phyloP scores from a whole-genome alignment of 768 basidiomycete genomes.

The Kockovaella imperatae region DNA sequence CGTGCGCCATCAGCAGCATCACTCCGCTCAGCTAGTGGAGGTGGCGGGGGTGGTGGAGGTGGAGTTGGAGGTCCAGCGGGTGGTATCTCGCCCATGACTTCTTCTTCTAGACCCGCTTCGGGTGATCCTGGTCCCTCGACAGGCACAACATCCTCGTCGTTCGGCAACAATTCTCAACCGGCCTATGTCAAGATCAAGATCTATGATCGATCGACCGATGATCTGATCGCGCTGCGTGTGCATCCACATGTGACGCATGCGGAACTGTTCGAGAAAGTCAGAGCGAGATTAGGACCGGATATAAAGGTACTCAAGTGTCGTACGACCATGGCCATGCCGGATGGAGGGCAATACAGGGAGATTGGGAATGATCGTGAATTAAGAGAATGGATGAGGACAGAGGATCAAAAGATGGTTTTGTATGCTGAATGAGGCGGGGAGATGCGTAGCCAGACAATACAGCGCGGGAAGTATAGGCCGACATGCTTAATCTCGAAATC shows the following conservation, averaged over 20 bases:
- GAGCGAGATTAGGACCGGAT: constrained; percentile 70
- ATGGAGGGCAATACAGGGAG: constrained; percentile 28
- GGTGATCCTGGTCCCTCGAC: constrained; percentile 23
- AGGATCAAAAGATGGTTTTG: constrained; percentile 43
- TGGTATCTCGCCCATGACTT: neutral
- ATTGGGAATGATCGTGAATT: constrained; percentile 38
- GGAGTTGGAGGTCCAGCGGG: neutral
- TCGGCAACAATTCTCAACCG: constrained; percentile 19
- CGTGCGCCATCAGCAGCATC: neutral
- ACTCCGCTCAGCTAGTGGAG: neutral
- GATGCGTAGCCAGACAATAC: too few species aligned
- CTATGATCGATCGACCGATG: constrained; percentile 85
- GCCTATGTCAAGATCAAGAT: constrained; percentile 99
- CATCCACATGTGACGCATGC: constrained; percentile 79
- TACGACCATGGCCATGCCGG: constrained; percentile 17
- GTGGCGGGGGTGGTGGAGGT: constrained; percentile 1
- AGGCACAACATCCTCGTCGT: constrained; percentile 8
- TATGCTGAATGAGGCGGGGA: constrained; percentile 44
- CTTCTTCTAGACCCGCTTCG: constrained; percentile 21
- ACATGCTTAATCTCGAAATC: too few species aligned
- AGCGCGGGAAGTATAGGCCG: too few species aligned
- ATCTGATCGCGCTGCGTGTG: constrained; percentile 92
- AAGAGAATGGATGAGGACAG: constrained; percentile 38
- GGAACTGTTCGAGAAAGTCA: constrained; percentile 87
- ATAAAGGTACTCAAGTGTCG: constrained; percentile 65